These are phyloP conservation scores for Penicillium nordicum DNA, from an alignment of 2,329 filamentous ascomycete genomes.

Conservation along the genomic window DNA sequence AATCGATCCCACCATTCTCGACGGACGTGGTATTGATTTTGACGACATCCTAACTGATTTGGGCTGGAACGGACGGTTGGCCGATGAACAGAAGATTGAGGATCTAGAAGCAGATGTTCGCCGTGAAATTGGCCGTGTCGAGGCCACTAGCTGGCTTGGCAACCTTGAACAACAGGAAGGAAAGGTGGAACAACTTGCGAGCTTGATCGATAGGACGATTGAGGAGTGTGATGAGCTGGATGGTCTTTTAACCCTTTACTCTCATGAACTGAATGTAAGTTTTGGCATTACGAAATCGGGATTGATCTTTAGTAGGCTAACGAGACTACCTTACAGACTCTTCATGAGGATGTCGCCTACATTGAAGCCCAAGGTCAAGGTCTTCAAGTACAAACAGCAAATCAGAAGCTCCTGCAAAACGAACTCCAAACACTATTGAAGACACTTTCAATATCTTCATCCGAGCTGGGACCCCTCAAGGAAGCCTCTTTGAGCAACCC, in stretches of 20 bases:
- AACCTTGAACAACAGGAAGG: constrained; percentile 83
- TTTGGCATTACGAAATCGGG: no score
- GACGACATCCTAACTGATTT: constrained; percentile 80
- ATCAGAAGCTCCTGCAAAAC: constrained; percentile 88
- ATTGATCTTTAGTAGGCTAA: constrained; percentile 24
- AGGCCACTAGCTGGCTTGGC: constrained; percentile 88
- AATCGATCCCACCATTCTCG: constrained; percentile 72
- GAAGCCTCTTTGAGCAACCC: constrained; percentile 69
- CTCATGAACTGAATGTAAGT: constrained; percentile 84
- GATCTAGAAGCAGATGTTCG: constrained; percentile 79
- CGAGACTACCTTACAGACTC: constrained; percentile 56
- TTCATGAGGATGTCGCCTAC: constrained; percentile 93
- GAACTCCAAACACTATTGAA: constrained; percentile 86
- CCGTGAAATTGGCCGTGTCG: constrained; percentile 81
- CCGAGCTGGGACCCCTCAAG: constrained; percentile 70
- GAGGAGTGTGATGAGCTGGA: constrained; percentile 95
- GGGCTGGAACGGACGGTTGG: constrained; percentile 78
- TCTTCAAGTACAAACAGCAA: constrained; percentile 92
- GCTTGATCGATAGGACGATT: constrained; percentile 83
- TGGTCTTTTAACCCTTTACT: constrained; percentile 88
- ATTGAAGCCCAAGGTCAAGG: constrained; percentile 97
- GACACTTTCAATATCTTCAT: constrained; percentile 79
- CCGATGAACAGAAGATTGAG: constrained; percentile 71
- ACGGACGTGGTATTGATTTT: constrained; percentile 74
- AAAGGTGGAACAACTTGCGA: constrained; percentile 79